Percentiles rank a stretch among this genome's conserved stretches.
Evolutionary conservation across 2,329 filamentous ascomycete genomes (phyloP).

Genomic region (Cladosporium sp.): DNA sequence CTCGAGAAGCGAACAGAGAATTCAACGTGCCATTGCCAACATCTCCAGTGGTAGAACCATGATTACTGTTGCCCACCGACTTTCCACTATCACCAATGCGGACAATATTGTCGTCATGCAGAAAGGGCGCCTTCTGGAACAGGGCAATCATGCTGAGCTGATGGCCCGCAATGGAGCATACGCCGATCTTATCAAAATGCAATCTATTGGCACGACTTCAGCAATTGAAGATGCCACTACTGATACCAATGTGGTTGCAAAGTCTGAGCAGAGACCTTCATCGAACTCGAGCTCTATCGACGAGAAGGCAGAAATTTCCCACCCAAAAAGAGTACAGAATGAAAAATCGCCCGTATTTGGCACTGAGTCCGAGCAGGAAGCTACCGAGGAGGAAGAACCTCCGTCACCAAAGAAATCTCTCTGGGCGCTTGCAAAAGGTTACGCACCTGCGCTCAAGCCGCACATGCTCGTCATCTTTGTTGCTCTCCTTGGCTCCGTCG

Average conservation of each 20-base stretch:
- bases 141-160: slow-evolving; percentile 46
- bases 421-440: slow-evolving; percentile 29
- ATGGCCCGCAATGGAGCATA: slow-evolving; percentile 37
- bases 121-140: slow-evolving; percentile 42
- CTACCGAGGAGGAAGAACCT: slow-evolving; percentile 17
- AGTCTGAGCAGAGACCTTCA: neutral
- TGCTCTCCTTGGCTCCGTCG: slow-evolving; percentile 42
- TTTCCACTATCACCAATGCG: slow-evolving; percentile 37
- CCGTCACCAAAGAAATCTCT: slow-evolving; percentile 26
- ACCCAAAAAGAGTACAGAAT: neutral
- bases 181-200: slow-evolving; percentile 47
- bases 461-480: slow-evolving; percentile 43
- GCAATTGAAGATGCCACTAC: slow-evolving; percentile 14
- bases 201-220: slow-evolving; percentile 29
- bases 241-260: neutral
- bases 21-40: slow-evolving; percentile 35
- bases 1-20: slow-evolving; percentile 35
- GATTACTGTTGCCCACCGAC: slow-evolving; percentile 42
- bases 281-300: neutral
- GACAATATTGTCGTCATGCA: slow-evolving; percentile 49
- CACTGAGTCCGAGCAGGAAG: neutral
- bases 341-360: neutral
- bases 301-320: neutral
- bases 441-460: slow-evolving; percentile 41
- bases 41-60: slow-evolving; percentile 33